Evolutionary conservation across 2,329 filamentous ascomycete species (phyloP), one percentile per base, ranked within the genome.

Genomic region (Scedosporium minutisporum): DNA sequence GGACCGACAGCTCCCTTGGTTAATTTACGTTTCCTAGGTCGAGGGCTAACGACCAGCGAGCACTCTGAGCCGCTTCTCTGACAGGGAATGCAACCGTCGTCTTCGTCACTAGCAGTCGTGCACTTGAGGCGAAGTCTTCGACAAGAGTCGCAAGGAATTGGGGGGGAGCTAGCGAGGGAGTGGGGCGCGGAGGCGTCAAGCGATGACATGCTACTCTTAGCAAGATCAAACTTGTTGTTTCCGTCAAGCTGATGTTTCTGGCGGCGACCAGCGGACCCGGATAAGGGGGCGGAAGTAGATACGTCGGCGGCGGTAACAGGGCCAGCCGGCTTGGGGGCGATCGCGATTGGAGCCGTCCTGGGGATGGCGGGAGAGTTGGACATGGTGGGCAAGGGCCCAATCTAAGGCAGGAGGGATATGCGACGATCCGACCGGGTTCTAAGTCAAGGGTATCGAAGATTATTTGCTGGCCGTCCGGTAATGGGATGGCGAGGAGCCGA

Each of bases 1-100:
- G 10, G 48, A 66, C 86, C 83, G 71, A 80, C 77, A 64, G 80
- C 77, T 68, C 87, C 83, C 69, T 84, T 82, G 74, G 87, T 85
- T 66, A 90, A 77, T 78, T 93, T 93, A 72, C 91, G 83, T 79
- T 95, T 95, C 68, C 90, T 84, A 63, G 88, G 87, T 70, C 87
- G 86, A 25, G 90, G 90, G 73, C 88, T 91, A 67, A 88, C 86
- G 60, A 87, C 81, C 72, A 93, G 86, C 53, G 90, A 93, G 75
- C 90, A 95, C 68, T 91, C 87, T 71, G 90, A 84, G 69, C 87
- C 88, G 74, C 88, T 87, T 72, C 87, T 86, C 71, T 90, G 87
- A 75, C 91, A 96, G 66, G 90, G 81, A 65, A 91, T 82, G 74
- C 91, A 95, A 67, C 82, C 79, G 68, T 89, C 85, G 66, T 88